Conservation (phyloP, 345 rosid species). For the Trapa incisa region DNA sequence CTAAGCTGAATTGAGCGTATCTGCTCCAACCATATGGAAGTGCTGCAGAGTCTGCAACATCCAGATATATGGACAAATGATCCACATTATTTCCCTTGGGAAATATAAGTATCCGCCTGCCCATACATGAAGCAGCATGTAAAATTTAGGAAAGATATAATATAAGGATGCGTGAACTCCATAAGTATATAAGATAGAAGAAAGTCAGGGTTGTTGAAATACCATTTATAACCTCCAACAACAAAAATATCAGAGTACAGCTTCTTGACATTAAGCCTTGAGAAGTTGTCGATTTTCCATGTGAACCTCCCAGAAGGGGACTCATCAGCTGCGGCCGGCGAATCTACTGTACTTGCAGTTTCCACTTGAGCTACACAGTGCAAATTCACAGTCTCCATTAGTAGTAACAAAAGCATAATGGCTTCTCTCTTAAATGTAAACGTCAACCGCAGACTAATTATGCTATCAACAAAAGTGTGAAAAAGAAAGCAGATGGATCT, state of each 20-base stretch:
- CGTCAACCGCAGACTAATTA: not conserved
- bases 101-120: constrained; percentile 45
- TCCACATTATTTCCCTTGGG: constrained; percentile 56
- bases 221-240: constrained; percentile 51
- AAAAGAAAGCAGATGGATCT: not conserved
- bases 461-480: not conserved
- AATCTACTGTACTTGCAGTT: constrained; percentile 25
- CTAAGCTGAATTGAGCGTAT: constrained; percentile 50
- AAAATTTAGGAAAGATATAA: not conserved
- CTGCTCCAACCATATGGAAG: constrained; percentile 53
- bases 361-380: constrained; percentile 33
- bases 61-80: constrained; percentile 50
- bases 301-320: constrained; percentile 39
- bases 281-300: constrained; percentile 46
- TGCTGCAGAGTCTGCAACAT: constrained; percentile 39
- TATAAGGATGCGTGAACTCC: not conserved
- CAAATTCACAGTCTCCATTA: constrained; percentile 3
- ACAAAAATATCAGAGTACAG: constrained; percentile 37
- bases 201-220: constrained; percentile 1
- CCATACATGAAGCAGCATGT: not conserved
- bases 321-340: constrained; percentile 32
- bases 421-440: not conserved
- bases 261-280: constrained; percentile 41
- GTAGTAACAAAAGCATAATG: not conserved
- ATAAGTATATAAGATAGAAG: not conserved